A percentile compares a stretch with the other conserved stretches of the same genome.
Evolutionary conservation across 805 yeast genomes (phyloP).

Genomic region (Torulaspora microellipsoides): DNA sequence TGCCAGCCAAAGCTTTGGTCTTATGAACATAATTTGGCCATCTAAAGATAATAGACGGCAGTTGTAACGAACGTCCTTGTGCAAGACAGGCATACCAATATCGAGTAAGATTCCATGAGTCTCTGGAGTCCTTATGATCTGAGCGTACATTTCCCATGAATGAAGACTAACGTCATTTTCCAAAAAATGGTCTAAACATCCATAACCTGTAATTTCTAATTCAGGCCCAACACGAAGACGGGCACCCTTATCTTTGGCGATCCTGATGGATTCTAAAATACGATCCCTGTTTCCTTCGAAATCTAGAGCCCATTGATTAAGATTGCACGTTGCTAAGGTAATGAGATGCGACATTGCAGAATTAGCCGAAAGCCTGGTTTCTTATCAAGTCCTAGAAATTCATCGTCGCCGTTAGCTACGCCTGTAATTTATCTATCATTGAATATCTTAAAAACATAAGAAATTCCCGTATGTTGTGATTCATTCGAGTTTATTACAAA

Average conservation of each 20-base stretch:
- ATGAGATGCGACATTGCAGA: slow-evolving; percentile 72
- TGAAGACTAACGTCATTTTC: slow-evolving; percentile 87
- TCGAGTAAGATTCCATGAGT: slow-evolving; percentile 79
- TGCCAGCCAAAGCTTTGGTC: slow-evolving; percentile 91
- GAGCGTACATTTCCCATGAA: slow-evolving; percentile 90
- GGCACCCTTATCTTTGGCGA: slow-evolving; percentile 76
- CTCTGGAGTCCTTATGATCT: slow-evolving; percentile 61
- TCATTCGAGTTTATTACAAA: too few species aligned
- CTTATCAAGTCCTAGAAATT: too few species aligned
- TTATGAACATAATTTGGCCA: slow-evolving; percentile 72
- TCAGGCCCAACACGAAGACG: slow-evolving; percentile 94
- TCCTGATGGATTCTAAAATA: slow-evolving; percentile 70
- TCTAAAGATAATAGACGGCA: slow-evolving; percentile 82
- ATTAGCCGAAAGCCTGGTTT: too few species aligned
- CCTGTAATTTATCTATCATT: too few species aligned
- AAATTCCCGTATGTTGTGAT: too few species aligned
- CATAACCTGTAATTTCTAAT: slow-evolving; percentile 90
- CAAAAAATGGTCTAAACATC: slow-evolving; percentile 88
- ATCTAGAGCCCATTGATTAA: slow-evolving; percentile 98
- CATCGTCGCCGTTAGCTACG: too few species aligned
- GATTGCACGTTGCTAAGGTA: slow-evolving; percentile 88
- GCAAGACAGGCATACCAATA: slow-evolving; percentile 91
- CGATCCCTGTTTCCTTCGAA: slow-evolving; percentile 96
- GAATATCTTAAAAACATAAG: too few species aligned
- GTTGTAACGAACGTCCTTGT: slow-evolving; percentile 83